These are phyloP conservation scores for Psidium friedrichsthalianum DNA, from an alignment of 345 rosid species.

Conservation along the genomic window DNA sequence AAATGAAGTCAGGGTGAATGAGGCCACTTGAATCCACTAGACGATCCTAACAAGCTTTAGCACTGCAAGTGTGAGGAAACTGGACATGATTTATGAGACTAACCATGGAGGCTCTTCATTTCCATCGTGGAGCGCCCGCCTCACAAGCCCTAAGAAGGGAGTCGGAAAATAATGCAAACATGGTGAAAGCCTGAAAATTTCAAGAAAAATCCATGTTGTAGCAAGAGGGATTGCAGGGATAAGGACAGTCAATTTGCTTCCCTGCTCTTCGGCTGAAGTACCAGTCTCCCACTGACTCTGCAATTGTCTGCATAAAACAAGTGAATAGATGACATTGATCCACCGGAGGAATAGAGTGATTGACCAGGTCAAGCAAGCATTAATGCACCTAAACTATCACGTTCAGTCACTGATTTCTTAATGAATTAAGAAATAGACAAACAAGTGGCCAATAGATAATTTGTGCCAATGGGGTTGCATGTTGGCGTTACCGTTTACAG, in stretches of 20 bases:
- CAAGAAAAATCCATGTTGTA: conserved; percentile 38
- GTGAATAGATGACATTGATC: neutral
- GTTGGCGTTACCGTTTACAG: neutral
- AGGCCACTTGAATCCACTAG: too few relatives aligned
- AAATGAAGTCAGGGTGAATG: too few relatives aligned
- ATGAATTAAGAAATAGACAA: neutral
- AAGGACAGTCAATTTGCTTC: conserved; percentile 77
- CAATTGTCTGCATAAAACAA: conserved; percentile 48
- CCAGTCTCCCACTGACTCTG: conserved; percentile 87
- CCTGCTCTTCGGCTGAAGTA: conserved; percentile 43
- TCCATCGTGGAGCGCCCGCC: neutral
- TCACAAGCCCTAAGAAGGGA: neutral
- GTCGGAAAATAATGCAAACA: neutral
- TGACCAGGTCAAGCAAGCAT: neutral
- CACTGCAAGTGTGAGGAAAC: neutral
- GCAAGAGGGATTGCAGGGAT: conserved; percentile 89
- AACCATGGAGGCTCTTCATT: neutral
- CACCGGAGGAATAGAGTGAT: neutral
- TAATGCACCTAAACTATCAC: neutral
- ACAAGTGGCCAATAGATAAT: neutral
- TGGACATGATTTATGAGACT: neutral
- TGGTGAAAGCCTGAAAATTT: neutral
- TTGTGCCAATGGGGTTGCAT: neutral
- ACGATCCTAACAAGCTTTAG: too few relatives aligned
- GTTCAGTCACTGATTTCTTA: neutral